Conservation (phyloP, 345 rosid genomes). For the Citrus medica region DNA sequence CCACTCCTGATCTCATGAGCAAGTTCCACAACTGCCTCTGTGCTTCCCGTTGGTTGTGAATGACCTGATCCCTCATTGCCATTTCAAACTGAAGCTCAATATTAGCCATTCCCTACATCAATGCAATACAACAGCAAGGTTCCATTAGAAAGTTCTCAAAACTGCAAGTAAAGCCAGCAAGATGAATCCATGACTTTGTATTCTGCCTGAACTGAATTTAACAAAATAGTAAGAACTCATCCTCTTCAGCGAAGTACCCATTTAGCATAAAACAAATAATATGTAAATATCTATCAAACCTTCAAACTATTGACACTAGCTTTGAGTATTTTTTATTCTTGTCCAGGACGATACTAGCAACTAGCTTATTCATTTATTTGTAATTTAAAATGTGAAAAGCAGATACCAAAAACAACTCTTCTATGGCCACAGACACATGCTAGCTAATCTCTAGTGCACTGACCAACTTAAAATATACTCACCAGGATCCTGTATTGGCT, state of each 20-base stretch:
- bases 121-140: slow-evolving; percentile 18
- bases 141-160: neutral
- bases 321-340: neutral
- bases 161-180: neutral
- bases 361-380: neutral
- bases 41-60: slow-evolving; percentile 83
- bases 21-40: slow-evolving; percentile 80
- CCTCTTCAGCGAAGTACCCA: neutral
- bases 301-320: neutral
- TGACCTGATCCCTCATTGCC: slow-evolving; percentile 96
- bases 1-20: slow-evolving; percentile 74
- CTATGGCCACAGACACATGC: neutral
- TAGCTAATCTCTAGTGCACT: neutral
- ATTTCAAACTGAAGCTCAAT: slow-evolving; percentile 93
- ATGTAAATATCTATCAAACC: neutral
- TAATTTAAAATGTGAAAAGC: neutral
- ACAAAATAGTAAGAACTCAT: neutral
- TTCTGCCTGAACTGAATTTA: neutral
- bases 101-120: slow-evolving; percentile 79
- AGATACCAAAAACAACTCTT: neutral
- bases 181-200: neutral
- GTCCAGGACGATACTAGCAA: neutral
- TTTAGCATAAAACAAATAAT: neutral
- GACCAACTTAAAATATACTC: slow-evolving; percentile 28
- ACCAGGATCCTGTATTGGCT: slow-evolving; percentile 94